These are phyloP conservation scores for Elymus sibiricus DNA, from an alignment of 176 grass and related monocot genomes.

Conservation along the genomic window DNA sequence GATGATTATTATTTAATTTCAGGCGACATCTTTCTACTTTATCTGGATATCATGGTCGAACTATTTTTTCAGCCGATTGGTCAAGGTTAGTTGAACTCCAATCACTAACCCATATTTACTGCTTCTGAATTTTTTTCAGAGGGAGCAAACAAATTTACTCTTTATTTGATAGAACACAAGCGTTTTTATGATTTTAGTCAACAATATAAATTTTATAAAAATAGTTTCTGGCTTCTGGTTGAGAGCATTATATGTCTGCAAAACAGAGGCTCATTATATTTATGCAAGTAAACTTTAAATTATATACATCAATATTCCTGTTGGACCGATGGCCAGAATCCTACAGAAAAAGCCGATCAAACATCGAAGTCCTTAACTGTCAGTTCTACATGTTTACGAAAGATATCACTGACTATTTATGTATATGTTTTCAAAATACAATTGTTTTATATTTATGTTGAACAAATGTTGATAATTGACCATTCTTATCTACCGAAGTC, in stretches of 20 bases:
- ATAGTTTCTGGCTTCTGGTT: background rate
- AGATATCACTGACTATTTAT: background rate
- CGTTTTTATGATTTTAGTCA: background rate
- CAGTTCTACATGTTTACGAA: background rate
- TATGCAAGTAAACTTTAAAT: background rate
- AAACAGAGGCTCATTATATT: background rate
- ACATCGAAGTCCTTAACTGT: background rate
- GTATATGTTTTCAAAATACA: background rate
- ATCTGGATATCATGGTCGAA: slow-evolving; percentile 79
- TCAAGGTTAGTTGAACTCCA: slow-evolving; percentile 62
- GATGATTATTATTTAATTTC: slow-evolving; percentile 41
- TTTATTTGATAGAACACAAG: slow-evolving; percentile 24
- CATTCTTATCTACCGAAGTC: background rate
- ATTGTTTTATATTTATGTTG: background rate
- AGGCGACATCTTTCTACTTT: slow-evolving; percentile 84
- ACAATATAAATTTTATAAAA: background rate
- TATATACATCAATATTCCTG: background rate
- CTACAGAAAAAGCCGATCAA: background rate
- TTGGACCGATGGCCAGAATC: background rate
- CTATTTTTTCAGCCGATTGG: slow-evolving; percentile 94
- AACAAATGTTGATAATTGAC: background rate
- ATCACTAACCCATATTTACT: background rate
- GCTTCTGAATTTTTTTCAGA: background rate
- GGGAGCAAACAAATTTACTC: background rate
- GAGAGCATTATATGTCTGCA: background rate